phyloP scores from a whole-genome alignment of 306 rosid genomes.

The Gleditsia sinensis region DNA sequence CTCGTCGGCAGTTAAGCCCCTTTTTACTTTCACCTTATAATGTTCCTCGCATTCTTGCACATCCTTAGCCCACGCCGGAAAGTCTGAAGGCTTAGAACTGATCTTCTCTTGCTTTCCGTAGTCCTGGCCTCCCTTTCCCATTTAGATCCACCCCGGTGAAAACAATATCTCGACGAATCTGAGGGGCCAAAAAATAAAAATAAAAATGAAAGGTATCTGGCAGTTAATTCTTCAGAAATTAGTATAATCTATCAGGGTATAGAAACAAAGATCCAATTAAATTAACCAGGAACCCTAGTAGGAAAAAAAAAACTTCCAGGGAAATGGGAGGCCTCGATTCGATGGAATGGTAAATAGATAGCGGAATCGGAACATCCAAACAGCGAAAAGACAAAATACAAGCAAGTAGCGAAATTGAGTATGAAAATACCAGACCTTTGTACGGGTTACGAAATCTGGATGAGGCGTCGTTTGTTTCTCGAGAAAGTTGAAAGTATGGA shows the following conservation, averaged over 20 bases:
- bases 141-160: conserved; percentile 41
- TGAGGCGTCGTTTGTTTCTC: conserved; percentile 34
- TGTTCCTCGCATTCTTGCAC: conserved; percentile 71
- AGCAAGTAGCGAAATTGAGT: neutral
- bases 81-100: conserved; percentile 38
- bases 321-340: neutral
- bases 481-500: conserved; percentile 27
- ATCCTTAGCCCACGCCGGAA: conserved; percentile 76
- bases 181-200: neutral
- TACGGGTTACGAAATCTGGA: neutral
- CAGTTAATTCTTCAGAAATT: conserved; percentile 22
- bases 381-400: neutral
- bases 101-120: conserved; percentile 44
- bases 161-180: conserved; percentile 27
- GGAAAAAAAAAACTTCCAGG: neutral
- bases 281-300: conserved; percentile 33
- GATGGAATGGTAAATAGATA: neutral
- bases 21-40: conserved; percentile 49
- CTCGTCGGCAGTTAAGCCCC: conserved; percentile 51
- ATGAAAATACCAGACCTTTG: neutral
- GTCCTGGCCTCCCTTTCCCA: conserved; percentile 65
- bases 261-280: neutral
- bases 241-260: neutral
- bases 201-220: conserved; percentile 1
- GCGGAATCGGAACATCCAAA: neutral